A percentile compares a stretch with the other conserved stretches of the same genome.
Evolutionary conservation across 2,329 filamentous ascomycete species (phyloP).

Genomic region (Huntiella moniliformis): DNA sequence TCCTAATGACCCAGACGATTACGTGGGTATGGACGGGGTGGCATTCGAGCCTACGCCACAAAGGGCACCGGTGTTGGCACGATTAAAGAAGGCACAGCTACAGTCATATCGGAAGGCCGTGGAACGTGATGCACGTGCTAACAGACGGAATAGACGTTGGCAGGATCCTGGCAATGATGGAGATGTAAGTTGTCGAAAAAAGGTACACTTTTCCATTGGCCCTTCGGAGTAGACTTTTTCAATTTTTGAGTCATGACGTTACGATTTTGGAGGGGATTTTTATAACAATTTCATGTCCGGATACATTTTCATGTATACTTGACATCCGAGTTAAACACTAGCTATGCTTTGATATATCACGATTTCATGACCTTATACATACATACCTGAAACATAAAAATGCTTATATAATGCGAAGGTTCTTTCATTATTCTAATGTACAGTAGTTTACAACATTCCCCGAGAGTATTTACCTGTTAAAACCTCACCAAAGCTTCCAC

Average conservation of each 20-base stretch:
- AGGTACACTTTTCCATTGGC: too few relatives aligned
- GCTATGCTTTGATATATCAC: neutral
- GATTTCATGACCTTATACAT: neutral
- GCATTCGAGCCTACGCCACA: constrained; percentile 47
- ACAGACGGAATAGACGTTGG: constrained; percentile 10
- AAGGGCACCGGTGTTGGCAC: constrained; percentile 35
- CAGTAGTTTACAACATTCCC: too few relatives aligned
- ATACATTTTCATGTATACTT: neutral
- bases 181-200: too few relatives aligned
- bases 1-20: constrained; percentile 44
- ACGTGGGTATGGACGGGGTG: constrained; percentile 47
- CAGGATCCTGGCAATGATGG: neutral
- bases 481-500: constrained; percentile 36
- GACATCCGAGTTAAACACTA: neutral
- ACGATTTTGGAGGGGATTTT: neutral
- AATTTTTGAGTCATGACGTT: neutral
- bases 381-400: too few relatives aligned
- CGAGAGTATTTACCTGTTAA: neutral
- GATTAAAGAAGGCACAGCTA: constrained; percentile 41
- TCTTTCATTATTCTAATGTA: too few relatives aligned
- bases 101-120: constrained; percentile 43
- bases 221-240: neutral
- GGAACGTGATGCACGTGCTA: constrained; percentile 38
- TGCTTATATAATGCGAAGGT: too few relatives aligned
- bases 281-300: neutral